phyloP scores from a whole-genome alignment of 768 basidiomycete genomes.

The Suillus subaureus region DNA sequence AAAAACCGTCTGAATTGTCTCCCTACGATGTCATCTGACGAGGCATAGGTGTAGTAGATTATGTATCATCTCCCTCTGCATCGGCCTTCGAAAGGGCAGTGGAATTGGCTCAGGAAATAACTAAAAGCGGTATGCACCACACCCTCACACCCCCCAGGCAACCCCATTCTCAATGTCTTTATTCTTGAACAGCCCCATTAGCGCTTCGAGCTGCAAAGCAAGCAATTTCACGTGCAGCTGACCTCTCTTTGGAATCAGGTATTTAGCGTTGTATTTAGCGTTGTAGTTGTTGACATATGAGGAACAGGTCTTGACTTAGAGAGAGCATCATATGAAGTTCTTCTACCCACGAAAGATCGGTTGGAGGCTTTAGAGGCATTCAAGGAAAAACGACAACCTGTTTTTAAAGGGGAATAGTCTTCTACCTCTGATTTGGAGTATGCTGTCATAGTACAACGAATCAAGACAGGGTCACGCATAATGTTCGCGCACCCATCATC shows the following conservation, averaged over 20 bases:
- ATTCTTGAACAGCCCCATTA: conserved; percentile 62
- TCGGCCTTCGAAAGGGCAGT: conserved; percentile 74
- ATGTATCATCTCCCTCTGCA: conserved; percentile 62
- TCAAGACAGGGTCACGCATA: background rate
- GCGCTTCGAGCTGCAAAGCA: conserved; percentile 88
- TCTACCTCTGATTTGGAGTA: background rate
- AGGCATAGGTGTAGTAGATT: conserved; percentile 77
- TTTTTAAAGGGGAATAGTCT: conserved; percentile 76
- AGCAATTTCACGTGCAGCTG: conserved; percentile 79
- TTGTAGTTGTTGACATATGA: conserved; percentile 6
- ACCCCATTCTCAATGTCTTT: background rate
- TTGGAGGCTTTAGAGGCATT: conserved; percentile 86
- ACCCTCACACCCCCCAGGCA: background rate
- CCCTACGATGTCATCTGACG: background rate
- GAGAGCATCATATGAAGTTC: conserved; percentile 77
- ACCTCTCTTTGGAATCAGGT: conserved; percentile 80
- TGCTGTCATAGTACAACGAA: background rate
- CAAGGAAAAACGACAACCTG: conserved; percentile 76
- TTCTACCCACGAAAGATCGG: conserved; percentile 76
- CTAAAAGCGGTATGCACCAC: conserved; percentile 55
- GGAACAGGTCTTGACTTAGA: conserved; percentile 86
- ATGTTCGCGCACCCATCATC: background rate
- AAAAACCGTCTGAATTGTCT: conserved; percentile 9
- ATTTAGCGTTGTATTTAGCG: conserved; percentile 8
- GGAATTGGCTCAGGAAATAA: conserved; percentile 66